These are phyloP conservation scores for Cladosporium oxysporum DNA, from an alignment of 2,329 filamentous ascomycete species.

Conservation along the genomic window DNA sequence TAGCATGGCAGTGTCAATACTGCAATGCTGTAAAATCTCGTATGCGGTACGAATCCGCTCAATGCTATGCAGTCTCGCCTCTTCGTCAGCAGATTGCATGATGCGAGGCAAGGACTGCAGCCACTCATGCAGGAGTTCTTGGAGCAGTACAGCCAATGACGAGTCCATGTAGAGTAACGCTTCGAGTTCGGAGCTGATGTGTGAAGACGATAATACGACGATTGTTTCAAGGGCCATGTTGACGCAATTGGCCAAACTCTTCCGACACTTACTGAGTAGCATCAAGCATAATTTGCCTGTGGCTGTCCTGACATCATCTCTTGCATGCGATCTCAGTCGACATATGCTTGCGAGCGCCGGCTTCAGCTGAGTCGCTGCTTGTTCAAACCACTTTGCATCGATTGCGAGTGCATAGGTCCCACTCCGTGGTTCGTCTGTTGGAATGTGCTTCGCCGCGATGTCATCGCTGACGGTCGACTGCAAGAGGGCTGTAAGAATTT, in stretches of 20 bases:
- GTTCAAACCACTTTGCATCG: slow-evolving; percentile 11
- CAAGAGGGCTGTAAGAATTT: slow-evolving; percentile 27
- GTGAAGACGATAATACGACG: slow-evolving; percentile 64
- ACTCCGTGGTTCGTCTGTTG: background rate
- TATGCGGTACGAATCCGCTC: slow-evolving; percentile 75
- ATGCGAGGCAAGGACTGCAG: slow-evolving; percentile 74
- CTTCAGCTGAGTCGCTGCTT: slow-evolving; percentile 76
- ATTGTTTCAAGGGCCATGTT: slow-evolving; percentile 78
- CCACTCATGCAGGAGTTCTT: slow-evolving; percentile 77
- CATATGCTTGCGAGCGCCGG: slow-evolving; percentile 77
- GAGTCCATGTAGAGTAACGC: slow-evolving; percentile 65
- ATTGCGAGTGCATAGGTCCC: background rate
- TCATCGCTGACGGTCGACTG: slow-evolving; percentile 18
- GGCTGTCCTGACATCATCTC: slow-evolving; percentile 66
- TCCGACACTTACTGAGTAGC: slow-evolving; percentile 76
- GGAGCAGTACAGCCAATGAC: slow-evolving; percentile 64
- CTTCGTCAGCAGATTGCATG: slow-evolving; percentile 82
- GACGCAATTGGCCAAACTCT: slow-evolving; percentile 68
- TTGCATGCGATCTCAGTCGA: slow-evolving; percentile 71
- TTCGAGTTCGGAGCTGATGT: slow-evolving; percentile 50
- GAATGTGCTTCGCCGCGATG: slow-evolving; percentile 23
- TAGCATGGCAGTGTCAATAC: slow-evolving; percentile 65
- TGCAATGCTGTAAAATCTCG: slow-evolving; percentile 63
- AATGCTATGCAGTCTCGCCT: slow-evolving; percentile 70
- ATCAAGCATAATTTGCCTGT: slow-evolving; percentile 71